Evolutionary conservation across 2,329 filamentous ascomycete species (phyloP), one percentile per base, ranked within the genome.

Genomic region (Neofusicoccum kwambonambiense): DNA sequence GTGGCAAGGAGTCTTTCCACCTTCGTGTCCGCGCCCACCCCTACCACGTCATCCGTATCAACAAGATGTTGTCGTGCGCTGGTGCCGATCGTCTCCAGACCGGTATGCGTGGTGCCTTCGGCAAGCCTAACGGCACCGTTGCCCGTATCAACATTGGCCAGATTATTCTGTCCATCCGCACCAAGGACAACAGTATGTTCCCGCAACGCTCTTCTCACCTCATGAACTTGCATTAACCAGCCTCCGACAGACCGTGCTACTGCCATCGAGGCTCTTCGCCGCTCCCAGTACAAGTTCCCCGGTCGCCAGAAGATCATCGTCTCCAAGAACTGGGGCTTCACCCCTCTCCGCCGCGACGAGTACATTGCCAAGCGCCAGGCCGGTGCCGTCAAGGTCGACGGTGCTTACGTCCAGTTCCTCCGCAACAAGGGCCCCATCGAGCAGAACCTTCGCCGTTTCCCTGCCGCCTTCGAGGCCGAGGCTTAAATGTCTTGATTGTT

Each of bases 1-100:
- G 84, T 76, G 87, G 87, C 80, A 89, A 89, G 82, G 87, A 89
- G 86, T 84, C 85, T 81, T 89, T 89, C 86, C 87, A 89, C 80
- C 79, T 89, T 70, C 87, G 87, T 72, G 85, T 89, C 77, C 87
- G 95, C 80, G 93, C 93, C 79, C 95, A 99, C 89, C 95, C 95
- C 74, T 99, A 92, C 92, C 95, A 99, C 88, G 95, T 99, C 85
- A 91, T 99, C 88, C 95, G 95, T 85, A 99, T 99, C 93, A 99
- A 99, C 93, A 99, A 99, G 91, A 99, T 99, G 95, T 94, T 99
- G 92, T 98, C 95, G 81, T 99, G 95, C 84, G 95, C 95, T 79
- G 95, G 95, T 89, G 95, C 95, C 90, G 95, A 99, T 98, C 93
- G 95, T 90, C 88, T 99, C 84, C 95, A 99, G 86, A 99, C 95